Conservation (phyloP, 1,139 yeast species). For the Schizosaccharomyces versatilis region DNA sequence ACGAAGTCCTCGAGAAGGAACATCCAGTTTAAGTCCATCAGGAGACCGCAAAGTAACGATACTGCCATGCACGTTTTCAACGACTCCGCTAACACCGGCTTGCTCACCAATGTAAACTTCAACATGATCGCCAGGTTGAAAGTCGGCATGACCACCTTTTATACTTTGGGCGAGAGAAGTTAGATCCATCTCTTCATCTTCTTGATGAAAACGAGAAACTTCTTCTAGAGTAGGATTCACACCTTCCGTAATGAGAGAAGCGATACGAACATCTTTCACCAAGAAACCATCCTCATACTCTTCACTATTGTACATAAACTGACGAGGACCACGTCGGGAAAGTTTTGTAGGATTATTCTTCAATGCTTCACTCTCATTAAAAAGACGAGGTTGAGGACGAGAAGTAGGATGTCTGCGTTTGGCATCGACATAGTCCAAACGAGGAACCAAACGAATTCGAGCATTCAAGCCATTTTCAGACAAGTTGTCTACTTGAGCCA, state of each 20-base stretch:
- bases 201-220: slow-evolving; percentile 54
- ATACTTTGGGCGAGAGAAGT: slow-evolving; percentile 67
- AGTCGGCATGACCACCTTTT: slow-evolving; percentile 30
- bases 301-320: slow-evolving; percentile 60
- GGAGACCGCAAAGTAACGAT: slow-evolving; percentile 13
- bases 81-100: slow-evolving; percentile 67
- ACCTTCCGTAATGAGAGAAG: slow-evolving; percentile 57
- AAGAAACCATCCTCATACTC: slow-evolving; percentile 78
- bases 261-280: slow-evolving; percentile 42
- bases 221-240: slow-evolving; percentile 80
- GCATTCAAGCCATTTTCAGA: slow-evolving; percentile 91
- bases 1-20: slow-evolving; percentile 62
- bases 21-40: slow-evolving; percentile 24
- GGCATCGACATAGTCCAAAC: slow-evolving; percentile 38
- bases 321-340: slow-evolving; percentile 44
- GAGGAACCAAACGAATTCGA: slow-evolving; percentile 72
- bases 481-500: slow-evolving; percentile 79
- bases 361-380: slow-evolving; percentile 48
- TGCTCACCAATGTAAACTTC: slow-evolving; percentile 87
- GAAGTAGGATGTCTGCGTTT: slow-evolving; percentile 24
- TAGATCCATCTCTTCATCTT: slow-evolving; percentile 40
- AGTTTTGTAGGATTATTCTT: slow-evolving; percentile 37
- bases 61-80: slow-evolving; percentile 26
- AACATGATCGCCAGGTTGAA: slow-evolving; percentile 58
- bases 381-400: slow-evolving; percentile 68